phyloP scores from a whole-genome alignment of 306 rosid species.

The Dryas octopetala region DNA sequence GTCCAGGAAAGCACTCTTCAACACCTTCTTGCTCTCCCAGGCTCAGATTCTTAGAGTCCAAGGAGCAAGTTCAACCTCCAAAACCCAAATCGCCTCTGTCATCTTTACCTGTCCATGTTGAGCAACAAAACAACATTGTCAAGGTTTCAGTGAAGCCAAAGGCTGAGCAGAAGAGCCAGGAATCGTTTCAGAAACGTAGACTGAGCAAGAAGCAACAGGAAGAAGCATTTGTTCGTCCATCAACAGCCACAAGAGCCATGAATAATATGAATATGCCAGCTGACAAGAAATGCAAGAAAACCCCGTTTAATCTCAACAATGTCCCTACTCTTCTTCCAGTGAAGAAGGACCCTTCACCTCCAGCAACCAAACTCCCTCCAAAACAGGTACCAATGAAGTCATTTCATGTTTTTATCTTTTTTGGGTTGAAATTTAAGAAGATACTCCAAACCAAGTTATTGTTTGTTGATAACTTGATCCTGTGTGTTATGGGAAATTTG shows the following conservation, averaged over 20 bases:
- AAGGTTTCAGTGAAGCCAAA: slow-evolving; percentile 32
- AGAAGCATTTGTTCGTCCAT: slow-evolving; percentile 64
- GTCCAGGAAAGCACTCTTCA: slow-evolving; percentile 2
- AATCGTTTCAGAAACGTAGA: slow-evolving; percentile 28
- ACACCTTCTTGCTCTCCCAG: slow-evolving; percentile 33
- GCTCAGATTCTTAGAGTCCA: slow-evolving; percentile 42
- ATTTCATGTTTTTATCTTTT: background rate
- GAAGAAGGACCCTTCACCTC: slow-evolving; percentile 39
- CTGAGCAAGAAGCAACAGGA: slow-evolving; percentile 57
- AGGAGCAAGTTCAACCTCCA: slow-evolving; percentile 42
- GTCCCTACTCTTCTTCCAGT: slow-evolving; percentile 47
- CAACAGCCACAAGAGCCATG: slow-evolving; percentile 37
- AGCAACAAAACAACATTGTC: too few relatives aligned
- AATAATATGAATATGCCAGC: slow-evolving; percentile 21
- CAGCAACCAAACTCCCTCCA: slow-evolving; percentile 35
- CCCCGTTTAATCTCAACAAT: slow-evolving; percentile 37
- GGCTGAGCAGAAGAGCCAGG: slow-evolving; percentile 18
- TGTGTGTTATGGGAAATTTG: too few relatives aligned
- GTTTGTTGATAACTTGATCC: too few relatives aligned
- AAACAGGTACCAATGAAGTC: slow-evolving; percentile 34
- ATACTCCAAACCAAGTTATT: too few relatives aligned
- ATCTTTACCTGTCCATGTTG: background rate
- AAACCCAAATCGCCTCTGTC: slow-evolving; percentile 14
- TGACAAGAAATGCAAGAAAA: slow-evolving; percentile 54
- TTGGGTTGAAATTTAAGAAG: background rate